Percentiles rank a stretch among this genome's conserved stretches.
These are phyloP conservation scores for Exophiala sp. DNA, from an alignment of 2,329 filamentous ascomycete genomes.

Conservation along the genomic window DNA sequence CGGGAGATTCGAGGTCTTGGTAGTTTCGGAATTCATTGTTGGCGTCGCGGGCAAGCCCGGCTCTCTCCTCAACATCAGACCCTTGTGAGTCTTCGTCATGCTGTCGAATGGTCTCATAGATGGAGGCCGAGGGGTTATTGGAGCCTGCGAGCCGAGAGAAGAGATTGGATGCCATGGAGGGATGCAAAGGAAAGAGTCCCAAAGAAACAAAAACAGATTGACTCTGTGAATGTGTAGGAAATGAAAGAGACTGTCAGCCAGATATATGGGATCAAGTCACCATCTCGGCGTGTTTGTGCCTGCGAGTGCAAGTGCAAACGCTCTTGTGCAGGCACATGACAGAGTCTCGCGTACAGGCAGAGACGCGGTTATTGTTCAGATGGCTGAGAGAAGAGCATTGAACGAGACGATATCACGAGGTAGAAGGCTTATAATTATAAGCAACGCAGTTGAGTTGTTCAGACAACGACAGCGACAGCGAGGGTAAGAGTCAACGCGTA, in stretches of 20 bases:
- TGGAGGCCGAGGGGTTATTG: conserved; percentile 38
- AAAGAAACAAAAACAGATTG: background rate
- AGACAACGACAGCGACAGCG: too few species aligned
- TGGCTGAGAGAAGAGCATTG: too few species aligned
- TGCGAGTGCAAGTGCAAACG: conserved; percentile 16
- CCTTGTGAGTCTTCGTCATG: conserved; percentile 42
- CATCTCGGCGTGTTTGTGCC: conserved; percentile 14
- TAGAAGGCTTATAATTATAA: too few species aligned
- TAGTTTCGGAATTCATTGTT: conserved; percentile 15
- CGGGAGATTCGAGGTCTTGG: conserved; percentile 9
- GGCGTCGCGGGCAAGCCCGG: conserved; percentile 42
- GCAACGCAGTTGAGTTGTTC: too few species aligned
- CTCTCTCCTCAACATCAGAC: conserved; percentile 43
- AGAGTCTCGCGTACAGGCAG: conserved; percentile 14
- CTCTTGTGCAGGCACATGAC: conserved; percentile 23
- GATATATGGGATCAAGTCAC: conserved; percentile 11
- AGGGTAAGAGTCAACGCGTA: too few species aligned
- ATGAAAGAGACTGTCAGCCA: background rate
- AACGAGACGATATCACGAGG: too few species aligned
- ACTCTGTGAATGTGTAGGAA: background rate
- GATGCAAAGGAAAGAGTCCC: background rate
- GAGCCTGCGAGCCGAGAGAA: conserved; percentile 46
- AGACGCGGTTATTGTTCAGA: background rate
- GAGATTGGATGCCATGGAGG: conserved; percentile 47
- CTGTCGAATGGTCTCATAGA: conserved; percentile 44